Base-by-base conservation (phyloP, 2,329 filamentous ascomycete species). In the Teratosphaeriaceae sp. region DNA sequence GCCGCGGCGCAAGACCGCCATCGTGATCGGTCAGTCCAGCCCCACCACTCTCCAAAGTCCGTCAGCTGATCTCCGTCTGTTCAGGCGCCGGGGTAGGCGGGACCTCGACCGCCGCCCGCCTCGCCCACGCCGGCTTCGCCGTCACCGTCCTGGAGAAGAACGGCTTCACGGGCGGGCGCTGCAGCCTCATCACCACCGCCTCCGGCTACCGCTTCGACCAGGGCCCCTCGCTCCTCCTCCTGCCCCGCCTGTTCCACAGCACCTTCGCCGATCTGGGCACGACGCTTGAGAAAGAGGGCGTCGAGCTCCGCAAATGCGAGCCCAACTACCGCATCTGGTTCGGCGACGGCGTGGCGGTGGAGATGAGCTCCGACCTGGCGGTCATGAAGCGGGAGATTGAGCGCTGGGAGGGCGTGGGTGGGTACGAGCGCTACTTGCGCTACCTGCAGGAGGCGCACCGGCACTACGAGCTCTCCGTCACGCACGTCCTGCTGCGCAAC, bases 61-160 rank as follows among this genome's bases (percentile, higher is more conserved):
- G 23, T 39, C 15, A 39, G 15, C 5, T 9, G 8, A 6, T 5
- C 20, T 16, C n/a, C 13, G 3, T n/a, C 20, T 20, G 3, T 18
- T 42, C 61, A 73, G 82, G 83, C 49, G 82, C 84, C 22, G 84
- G 84, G 46, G 78, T 79, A 35, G 84, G 84, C 39, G 84, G 84
- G 45, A 77, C 85, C 31, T 76, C 81, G n/a, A 79, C 79, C 1
- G 57, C 84, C 44, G 83, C 84, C 2, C 78, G 84, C 35, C 75
- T 88, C 9, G 80, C 82, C 38, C 82, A 81, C 57, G 75, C 82
- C 2, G 84, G 84, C 29, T 80, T 82, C 60, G 61, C 72, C 24
- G 84, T 88, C n/a, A 87, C 82, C 0, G 80, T 88, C 1, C 65
- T 88, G n/a, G 84, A 88, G 63, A 87, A 87, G 69, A 87, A 88